A percentile compares a stretch with the other conserved stretches of the same genome.
phyloP scores from a whole-genome alignment of 2,329 filamentous ascomycete genomes.

The Venturia pyrina region DNA sequence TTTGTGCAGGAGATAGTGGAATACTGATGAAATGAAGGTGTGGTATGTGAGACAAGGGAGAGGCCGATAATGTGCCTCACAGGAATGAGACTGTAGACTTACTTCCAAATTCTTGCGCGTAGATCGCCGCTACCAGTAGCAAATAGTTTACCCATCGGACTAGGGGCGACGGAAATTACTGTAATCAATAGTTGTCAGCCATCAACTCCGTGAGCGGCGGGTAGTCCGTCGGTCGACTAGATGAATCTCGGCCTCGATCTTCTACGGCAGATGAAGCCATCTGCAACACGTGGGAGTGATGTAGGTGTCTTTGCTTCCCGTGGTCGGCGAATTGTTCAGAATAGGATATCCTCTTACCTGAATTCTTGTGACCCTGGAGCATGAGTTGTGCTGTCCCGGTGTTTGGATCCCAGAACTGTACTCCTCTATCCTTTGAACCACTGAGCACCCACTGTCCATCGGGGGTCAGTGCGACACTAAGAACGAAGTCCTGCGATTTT shows the following conservation, averaged over 20 bases:
- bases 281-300: background rate
- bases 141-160: slow-evolving; percentile 78
- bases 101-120: slow-evolving; percentile 96
- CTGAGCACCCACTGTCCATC: slow-evolving; percentile 94
- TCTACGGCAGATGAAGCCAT: slow-evolving; percentile 14
- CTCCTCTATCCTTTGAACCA: slow-evolving; percentile 91
- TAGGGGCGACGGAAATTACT: slow-evolving; percentile 95
- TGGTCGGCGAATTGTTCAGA: background rate
- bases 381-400: slow-evolving; percentile 93
- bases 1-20: background rate
- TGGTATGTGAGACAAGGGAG: background rate
- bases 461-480: slow-evolving; percentile 89
- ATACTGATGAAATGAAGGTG: background rate
- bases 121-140: slow-evolving; percentile 96
- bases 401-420: slow-evolving; percentile 96
- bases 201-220: background rate
- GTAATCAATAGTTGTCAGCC: slow-evolving; percentile 13
- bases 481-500: slow-evolving; percentile 70
- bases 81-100: slow-evolving; percentile 24
- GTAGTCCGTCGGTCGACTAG: background rate
- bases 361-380: slow-evolving; percentile 98
- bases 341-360: slow-evolving; percentile 40
- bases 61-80: background rate
- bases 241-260: slow-evolving; percentile 10
- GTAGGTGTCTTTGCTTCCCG: background rate